Conservation (phyloP, 2,329 filamentous ascomycete species). For the Beauveria caledonica region DNA sequence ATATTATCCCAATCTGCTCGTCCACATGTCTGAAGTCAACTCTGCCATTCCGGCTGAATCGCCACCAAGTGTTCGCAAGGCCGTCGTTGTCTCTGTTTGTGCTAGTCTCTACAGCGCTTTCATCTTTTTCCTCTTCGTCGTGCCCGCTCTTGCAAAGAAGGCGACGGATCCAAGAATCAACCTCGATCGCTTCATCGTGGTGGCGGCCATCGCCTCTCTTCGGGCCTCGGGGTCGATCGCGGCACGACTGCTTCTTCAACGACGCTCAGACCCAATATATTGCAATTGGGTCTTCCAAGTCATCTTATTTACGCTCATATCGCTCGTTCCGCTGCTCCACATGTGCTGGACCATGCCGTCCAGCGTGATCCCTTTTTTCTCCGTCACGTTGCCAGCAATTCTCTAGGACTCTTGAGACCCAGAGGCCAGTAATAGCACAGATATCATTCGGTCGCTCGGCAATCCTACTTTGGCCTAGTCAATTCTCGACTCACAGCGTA, state of each 20-base stretch:
- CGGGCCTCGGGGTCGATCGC: slow-evolving; percentile 13
- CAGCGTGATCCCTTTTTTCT: too few relatives aligned
- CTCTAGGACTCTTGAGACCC: too few relatives aligned
- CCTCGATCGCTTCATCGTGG: slow-evolving; percentile 17
- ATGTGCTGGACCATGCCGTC: slow-evolving; percentile 13
- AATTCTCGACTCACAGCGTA: not conserved
- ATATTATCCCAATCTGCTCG: too few relatives aligned
- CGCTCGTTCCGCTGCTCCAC: slow-evolving; percentile 14
- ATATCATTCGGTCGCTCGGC: too few relatives aligned
- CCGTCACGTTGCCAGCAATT: too few relatives aligned
- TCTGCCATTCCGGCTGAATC: too few relatives aligned
- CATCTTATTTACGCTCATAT: slow-evolving; percentile 17
- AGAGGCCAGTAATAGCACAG: too few relatives aligned
- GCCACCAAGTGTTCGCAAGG: not conserved
- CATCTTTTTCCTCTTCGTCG: slow-evolving; percentile 17
- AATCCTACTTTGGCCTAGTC: too few relatives aligned
- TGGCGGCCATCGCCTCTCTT: slow-evolving; percentile 13
- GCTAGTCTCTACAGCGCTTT: slow-evolving; percentile 16
- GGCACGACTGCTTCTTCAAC: slow-evolving; percentile 10
- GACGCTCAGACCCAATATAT: slow-evolving; percentile 2
- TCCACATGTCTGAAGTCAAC: not conserved
- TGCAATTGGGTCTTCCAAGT: slow-evolving; percentile 20
- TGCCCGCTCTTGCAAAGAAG: too few relatives aligned
- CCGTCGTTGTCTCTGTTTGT: slow-evolving; percentile 14
- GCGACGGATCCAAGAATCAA: not conserved